These are phyloP conservation scores for Kluyveromyces siamensis DNA, from an alignment of 805 yeast genomes.

Conservation along the genomic window DNA sequence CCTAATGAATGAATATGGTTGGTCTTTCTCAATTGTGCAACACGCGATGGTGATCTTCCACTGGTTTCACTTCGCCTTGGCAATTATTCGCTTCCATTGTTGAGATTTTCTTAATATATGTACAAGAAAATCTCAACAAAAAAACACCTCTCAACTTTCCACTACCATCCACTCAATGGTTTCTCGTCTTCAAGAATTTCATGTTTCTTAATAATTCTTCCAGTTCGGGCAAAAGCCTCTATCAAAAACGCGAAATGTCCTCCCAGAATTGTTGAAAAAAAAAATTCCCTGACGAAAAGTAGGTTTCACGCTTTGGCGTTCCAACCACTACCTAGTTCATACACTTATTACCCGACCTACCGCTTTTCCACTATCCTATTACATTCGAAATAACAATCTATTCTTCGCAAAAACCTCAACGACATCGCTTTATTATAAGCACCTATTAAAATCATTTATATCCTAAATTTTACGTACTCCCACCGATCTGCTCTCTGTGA, in stretches of 20 bases:
- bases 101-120: neutral
- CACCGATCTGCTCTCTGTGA: constrained; percentile 89
- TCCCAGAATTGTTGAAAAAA: neutral
- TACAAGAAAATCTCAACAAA: neutral
- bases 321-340: too few species aligned
- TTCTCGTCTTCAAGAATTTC: neutral
- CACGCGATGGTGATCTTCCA: neutral
- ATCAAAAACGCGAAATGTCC: neutral
- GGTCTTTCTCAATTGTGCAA: neutral
- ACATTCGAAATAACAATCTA: neutral
- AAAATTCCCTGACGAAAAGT: neutral
- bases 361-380: neutral
- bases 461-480: constrained; percentile 5
- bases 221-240: neutral
- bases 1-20: neutral
- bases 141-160: neutral
- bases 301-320: too few species aligned
- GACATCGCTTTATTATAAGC: neutral
- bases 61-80: neutral
- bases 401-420: neutral
- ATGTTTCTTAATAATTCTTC: neutral
- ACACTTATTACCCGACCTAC: too few species aligned
- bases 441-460: neutral
- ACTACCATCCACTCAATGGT: neutral
- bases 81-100: too few species aligned